Evolutionary conservation across 768 basidiomycete species (phyloP).

Genomic region (Glaciozyma martinii): DNA sequence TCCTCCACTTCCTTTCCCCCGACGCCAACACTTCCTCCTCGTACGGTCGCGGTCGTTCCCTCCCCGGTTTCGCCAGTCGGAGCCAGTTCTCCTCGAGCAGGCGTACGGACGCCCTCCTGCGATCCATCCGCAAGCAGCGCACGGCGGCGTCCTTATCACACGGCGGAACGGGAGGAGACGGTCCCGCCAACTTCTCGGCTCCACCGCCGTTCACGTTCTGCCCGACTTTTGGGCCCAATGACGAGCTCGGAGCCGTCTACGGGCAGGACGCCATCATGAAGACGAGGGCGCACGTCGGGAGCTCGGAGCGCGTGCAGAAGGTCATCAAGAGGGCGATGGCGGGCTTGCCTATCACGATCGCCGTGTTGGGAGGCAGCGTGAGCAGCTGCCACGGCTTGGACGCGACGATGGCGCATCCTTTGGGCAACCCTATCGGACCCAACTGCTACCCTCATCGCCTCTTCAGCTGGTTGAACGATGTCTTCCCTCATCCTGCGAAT

Average conservation of each 20-base stretch:
- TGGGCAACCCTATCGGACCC: slow-evolving; percentile 36
- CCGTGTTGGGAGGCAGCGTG: slow-evolving; percentile 34
- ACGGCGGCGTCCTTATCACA: slow-evolving; percentile 22
- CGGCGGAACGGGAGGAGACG: slow-evolving; percentile 31
- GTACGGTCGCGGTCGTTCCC: slow-evolving; percentile 21
- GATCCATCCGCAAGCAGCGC: slow-evolving; percentile 27
- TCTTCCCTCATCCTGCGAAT: slow-evolving; percentile 97
- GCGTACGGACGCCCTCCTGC: slow-evolving; percentile 32
- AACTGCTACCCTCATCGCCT: slow-evolving; percentile 81
- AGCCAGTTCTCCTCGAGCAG: slow-evolving; percentile 19
- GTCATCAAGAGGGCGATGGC: slow-evolving; percentile 36
- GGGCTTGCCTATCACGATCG: slow-evolving; percentile 36
- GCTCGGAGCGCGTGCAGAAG: slow-evolving; percentile 31
- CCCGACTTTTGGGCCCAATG: slow-evolving; percentile 73
- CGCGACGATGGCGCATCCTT: slow-evolving; percentile 34
- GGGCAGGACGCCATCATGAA: slow-evolving; percentile 59
- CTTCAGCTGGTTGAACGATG: slow-evolving; percentile 92
- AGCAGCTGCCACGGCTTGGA: slow-evolving; percentile 36
- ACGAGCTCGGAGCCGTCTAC: slow-evolving; percentile 68
- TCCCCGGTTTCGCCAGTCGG: slow-evolving; percentile 32
- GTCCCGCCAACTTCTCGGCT: slow-evolving; percentile 35
- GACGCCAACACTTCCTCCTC: slow-evolving; percentile 15
- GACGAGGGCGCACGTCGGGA: slow-evolving; percentile 33
- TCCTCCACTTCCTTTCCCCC: slow-evolving; percentile 31
- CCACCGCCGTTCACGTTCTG: slow-evolving; percentile 80